Evolutionary conservation across 2,329 filamentous ascomycete genomes (phyloP), one percentile per base, ranked within the genome.

Genomic region (Tolypocladium amazonense): DNA sequence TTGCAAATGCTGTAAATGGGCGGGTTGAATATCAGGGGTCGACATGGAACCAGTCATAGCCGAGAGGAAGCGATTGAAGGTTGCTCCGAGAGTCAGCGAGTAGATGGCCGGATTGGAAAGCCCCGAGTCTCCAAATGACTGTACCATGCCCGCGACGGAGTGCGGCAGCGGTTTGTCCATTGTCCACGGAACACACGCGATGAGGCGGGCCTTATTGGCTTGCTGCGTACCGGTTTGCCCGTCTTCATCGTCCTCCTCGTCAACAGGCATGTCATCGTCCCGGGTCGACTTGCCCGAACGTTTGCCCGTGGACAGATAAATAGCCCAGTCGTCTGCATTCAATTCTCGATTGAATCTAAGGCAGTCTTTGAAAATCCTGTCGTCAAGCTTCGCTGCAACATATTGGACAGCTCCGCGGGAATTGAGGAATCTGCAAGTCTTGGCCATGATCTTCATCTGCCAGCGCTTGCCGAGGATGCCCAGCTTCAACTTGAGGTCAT

Each of bases 371-470:
- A 81, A 85, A 7, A 86, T 72, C 59, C 78, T 78, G 39, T 78
- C 76, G 20, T 77, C 74, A 14, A 84, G 79, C 43, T 77, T 79
- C 5, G 82, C 83, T 4, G 81, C 81, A 3, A 84, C 80, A 63
- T 83, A 85, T 55, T 79, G 78, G 25, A 85, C 75, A 35, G 81
- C 76, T 7, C 83, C 84, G 55, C 80, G 74, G 30, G 78, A 76
- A 27, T 81, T 82, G 61, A 86, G 77, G 65, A 82, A 83, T 20
- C 84, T 78, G 55, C 81, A 83, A 18, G 81, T 79, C 64, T 83
- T 84, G 9, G 83, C 80, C 47, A 84, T 71, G 8, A 81, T 79
- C 64, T 82, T 83, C 82, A 85, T 85, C 66, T 85, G 81, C 75
- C 81, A 84, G 25, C 75, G 75, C 65, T 78, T 76, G n/a, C 78